Evolutionary conservation across 176 grass and related monocot genomes (phyloP), one percentile per base, ranked within the genome.

Genomic region (Zea luxurians): DNA sequence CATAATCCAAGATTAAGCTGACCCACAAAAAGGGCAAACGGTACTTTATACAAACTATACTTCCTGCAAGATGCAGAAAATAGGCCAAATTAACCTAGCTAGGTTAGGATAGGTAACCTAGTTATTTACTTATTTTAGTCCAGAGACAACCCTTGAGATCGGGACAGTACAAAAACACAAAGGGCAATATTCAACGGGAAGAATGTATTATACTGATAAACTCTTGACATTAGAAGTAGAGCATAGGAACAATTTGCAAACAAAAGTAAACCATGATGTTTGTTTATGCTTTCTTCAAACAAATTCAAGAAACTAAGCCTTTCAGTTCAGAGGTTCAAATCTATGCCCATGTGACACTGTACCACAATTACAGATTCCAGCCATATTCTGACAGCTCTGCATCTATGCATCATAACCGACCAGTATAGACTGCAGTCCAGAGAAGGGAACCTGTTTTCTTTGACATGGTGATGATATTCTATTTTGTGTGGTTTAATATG

Each of bases 61-160:
- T 73, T 83, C 62, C 49, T 76, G 81, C 62, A 52, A 18, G 74
- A 42, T 13, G 44, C 70, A 46, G 43, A 74, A 75, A 75, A 55
- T 66, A 49, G 21, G 11, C 10, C 18, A 48, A 13, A 47, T 49
- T 64, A 78, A 78, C 27, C 43, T 37, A 48, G 13, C 58, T 48
- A 8, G 0, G 13, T 64, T 13, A 77, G 13, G 21, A 77, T 48
- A 10, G 18, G 13, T 54, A 84, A 63, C 82, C 74, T 77, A 54
- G 18, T 62, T 77, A 62, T 47, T 71, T 77, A 54, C 13, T 62
- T 77, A 62, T 47, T 71, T 68, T 71, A 84, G 44, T 21, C 10
- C 58, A 6, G 3, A 58, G 20, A 8, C 13, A 58, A 15, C 9
- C 27, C 47, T 61, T 20, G 48, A 68, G 11, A 57, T 83, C 38